A percentile compares a stretch with the other conserved stretches of the same genome.
Conservation (phyloP, 306 rosid species). For the Ceratonia siliqua region DNA sequence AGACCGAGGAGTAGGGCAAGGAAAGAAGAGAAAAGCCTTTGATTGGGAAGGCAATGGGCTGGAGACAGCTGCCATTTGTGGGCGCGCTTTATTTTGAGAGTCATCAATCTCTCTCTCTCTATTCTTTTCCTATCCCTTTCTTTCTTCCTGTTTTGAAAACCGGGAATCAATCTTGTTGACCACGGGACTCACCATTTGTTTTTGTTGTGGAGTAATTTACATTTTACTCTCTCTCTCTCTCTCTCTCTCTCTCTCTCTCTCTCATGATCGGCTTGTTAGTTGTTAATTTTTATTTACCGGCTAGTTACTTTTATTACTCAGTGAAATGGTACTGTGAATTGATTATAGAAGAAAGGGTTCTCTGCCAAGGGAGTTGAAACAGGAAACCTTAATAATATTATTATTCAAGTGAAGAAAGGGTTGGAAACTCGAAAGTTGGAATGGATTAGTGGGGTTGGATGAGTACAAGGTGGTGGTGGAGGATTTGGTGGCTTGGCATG, state of each 20-base stretch:
- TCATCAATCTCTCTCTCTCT: slow-evolving; percentile 10
- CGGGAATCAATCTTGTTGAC: neutral
- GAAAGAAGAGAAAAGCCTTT: neutral
- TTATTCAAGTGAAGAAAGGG: slow-evolving; percentile 15
- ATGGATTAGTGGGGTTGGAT: slow-evolving; percentile 32
- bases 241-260: neutral
- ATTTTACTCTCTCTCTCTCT: neutral
- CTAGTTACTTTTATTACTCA: neutral
- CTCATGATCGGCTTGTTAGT: too few relatives aligned
- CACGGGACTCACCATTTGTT: neutral
- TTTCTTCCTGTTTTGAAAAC: slow-evolving; percentile 20
- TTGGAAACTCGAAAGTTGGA: neutral
- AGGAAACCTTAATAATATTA: neutral
- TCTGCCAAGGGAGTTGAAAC: neutral
- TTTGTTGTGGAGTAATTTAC: neutral
- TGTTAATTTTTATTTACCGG: neutral
- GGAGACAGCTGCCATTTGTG: slow-evolving; percentile 85
- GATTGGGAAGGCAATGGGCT: slow-evolving; percentile 57
- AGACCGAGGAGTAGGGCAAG: neutral
- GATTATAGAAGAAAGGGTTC: neutral
- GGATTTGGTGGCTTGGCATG: neutral
- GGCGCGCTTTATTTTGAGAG: slow-evolving; percentile 40
- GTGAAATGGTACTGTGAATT: neutral
- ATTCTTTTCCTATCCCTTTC: neutral
- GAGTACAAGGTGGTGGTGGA: slow-evolving; percentile 2